These are phyloP conservation scores for Xylogone sp. DNA, from an alignment of 2,329 filamentous ascomycete species.

Conservation along the genomic window DNA sequence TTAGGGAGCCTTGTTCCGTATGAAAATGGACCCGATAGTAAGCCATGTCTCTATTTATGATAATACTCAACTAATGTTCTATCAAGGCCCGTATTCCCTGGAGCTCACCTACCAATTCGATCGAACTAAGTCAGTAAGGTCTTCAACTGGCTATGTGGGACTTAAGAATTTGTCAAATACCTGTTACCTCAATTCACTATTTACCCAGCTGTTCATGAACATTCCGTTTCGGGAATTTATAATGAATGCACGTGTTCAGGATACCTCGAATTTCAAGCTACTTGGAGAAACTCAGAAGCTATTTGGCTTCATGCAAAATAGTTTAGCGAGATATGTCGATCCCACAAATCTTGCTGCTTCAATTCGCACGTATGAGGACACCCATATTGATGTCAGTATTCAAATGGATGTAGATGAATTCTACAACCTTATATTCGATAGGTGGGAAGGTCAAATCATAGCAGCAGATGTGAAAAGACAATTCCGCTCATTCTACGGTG, in stretches of 20 bases:
- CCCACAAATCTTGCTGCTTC: conserved; percentile 68
- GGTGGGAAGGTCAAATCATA: conserved; percentile 79
- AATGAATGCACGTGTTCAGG: conserved; percentile 54
- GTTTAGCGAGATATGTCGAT: conserved; percentile 68
- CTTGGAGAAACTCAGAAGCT: conserved; percentile 75
- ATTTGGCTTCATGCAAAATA: conserved; percentile 84
- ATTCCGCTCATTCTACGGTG: conserved; percentile 84
- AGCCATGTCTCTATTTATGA: conserved; percentile 16
- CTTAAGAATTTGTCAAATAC: conserved; percentile 92
- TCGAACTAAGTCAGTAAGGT: conserved; percentile 63
- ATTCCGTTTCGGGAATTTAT: conserved; percentile 82
- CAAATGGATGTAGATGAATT: conserved; percentile 99
- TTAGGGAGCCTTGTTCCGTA: conserved; percentile 48
- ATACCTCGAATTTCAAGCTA: conserved; percentile 59
- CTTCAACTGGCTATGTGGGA: conserved; percentile 79
- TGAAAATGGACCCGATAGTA: conserved; percentile 37
- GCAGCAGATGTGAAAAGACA: conserved; percentile 63
- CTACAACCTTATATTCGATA: conserved; percentile 88
- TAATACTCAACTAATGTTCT: neutral
- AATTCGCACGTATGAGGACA: conserved; percentile 79
- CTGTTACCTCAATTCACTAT: conserved; percentile 92
- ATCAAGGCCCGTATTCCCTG: conserved; percentile 51
- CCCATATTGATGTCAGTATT: conserved; percentile 76
- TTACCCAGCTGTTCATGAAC: conserved; percentile 97
- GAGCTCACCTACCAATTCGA: conserved; percentile 62